These are phyloP conservation scores for Fomitopsis palustris DNA, from an alignment of 1,284 basidiomycete species.

Conservation along the genomic window DNA sequence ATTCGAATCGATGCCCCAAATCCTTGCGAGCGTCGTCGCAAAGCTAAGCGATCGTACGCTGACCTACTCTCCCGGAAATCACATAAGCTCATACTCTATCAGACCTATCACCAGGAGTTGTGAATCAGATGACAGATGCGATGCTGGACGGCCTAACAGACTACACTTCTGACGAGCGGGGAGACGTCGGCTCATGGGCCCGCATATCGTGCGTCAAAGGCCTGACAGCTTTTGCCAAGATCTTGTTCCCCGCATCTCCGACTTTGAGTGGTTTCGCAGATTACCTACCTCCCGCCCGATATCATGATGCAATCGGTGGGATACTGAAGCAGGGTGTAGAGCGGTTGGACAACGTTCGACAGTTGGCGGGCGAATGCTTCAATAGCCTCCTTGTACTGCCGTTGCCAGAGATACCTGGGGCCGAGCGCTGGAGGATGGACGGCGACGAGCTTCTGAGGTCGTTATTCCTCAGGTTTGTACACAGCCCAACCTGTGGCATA, in stretches of 20 bases:
- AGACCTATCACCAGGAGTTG: constrained; percentile 47
- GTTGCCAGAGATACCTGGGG: constrained; percentile 37
- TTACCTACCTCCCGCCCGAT: constrained; percentile 60
- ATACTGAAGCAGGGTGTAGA: constrained; percentile 90
- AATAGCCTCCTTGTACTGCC: constrained; percentile 45
- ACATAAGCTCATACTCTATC: constrained; percentile 4
- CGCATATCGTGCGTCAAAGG: constrained; percentile 74
- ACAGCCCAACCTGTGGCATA: background rate
- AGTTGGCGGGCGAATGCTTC: constrained; percentile 69
- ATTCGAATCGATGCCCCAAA: constrained; percentile 59
- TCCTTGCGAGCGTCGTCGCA: constrained; percentile 46
- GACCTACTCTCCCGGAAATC: background rate
- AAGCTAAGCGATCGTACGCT: constrained; percentile 45
- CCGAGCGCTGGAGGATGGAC: constrained; percentile 47
- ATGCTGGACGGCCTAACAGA: constrained; percentile 74
- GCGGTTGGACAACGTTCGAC: constrained; percentile 86
- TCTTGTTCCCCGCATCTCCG: constrained; percentile 41
- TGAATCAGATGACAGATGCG: constrained; percentile 46
- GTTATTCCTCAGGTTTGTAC: constrained; percentile 52
- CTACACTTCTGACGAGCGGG: constrained; percentile 91
- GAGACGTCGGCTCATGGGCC: constrained; percentile 97
- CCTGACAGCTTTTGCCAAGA: constrained; percentile 46
- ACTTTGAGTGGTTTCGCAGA: constrained; percentile 40
- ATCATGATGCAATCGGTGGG: constrained; percentile 56
- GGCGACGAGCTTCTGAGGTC: constrained; percentile 42